Evolutionary conservation across 208 protist species (phyloP).

Genomic region (Leishmania turanica): DNA sequence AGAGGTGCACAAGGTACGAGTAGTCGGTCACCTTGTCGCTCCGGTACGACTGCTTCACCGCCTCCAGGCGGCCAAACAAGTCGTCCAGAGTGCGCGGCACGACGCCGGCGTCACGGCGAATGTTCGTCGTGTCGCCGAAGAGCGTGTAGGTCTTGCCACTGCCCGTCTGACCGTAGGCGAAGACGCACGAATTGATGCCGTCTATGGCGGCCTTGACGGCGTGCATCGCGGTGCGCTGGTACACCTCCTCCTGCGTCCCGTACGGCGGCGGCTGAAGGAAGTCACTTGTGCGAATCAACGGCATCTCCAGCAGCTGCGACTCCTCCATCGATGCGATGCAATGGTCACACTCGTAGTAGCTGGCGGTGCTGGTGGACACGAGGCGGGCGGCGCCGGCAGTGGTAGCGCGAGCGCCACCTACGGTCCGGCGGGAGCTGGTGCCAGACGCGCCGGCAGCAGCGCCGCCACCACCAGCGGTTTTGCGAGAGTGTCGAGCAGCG

Average conservation of each 20-base stretch:
- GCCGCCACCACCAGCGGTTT: constrained; percentile 27
- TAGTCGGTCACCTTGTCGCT: constrained; percentile 48
- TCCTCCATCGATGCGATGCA: constrained; percentile 73
- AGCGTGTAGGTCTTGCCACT: constrained; percentile 30
- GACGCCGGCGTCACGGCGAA: constrained; percentile 66
- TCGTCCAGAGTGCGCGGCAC: constrained; percentile 73
- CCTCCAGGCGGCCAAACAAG: constrained; percentile 66
- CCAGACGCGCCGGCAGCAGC: constrained; percentile 3
- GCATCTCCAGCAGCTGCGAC: constrained; percentile 56
- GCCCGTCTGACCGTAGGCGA: constrained; percentile 16
- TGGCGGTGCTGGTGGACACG: constrained; percentile 56
- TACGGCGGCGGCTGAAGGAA: constrained; percentile 65
- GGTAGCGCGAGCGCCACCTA: constrained; percentile 7
- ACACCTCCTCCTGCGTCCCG: constrained; percentile 80
- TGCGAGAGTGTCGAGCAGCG: constrained; percentile 20
- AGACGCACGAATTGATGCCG: constrained; percentile 70
- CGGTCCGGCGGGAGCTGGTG: constrained; percentile 23
- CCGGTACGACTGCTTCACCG: constrained; percentile 33
- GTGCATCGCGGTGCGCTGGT: constrained; percentile 61
- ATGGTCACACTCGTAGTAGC: constrained; percentile 71
- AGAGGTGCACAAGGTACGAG: constrained; percentile 61
- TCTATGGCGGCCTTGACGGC: constrained; percentile 77
- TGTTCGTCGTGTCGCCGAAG: constrained; percentile 70
- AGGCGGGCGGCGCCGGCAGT: constrained; percentile 17
- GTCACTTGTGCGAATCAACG: constrained; percentile 61